These are phyloP conservation scores for Rhododendron simsii DNA, from an alignment of 148 eudicot species.

Conservation along the genomic window DNA sequence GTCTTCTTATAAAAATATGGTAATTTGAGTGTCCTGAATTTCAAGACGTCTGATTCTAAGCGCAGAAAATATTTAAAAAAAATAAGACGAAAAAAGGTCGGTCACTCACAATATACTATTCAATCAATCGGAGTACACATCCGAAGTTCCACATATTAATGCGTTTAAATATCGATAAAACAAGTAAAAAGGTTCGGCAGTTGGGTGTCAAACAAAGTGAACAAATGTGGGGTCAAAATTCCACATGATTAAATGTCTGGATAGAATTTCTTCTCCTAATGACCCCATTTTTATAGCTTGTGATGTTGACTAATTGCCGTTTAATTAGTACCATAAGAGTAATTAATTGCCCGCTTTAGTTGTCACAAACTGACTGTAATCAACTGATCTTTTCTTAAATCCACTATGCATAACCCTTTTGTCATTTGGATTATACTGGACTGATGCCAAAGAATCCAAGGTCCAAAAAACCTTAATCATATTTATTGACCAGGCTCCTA, in stretches of 20 bases:
- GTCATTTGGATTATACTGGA: conserved; percentile 7
- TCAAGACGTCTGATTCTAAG: background rate
- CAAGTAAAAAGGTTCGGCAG: background rate
- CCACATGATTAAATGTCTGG: background rate
- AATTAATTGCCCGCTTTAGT: background rate
- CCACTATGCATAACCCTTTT: background rate
- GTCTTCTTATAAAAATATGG: background rate
- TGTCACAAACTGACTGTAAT: background rate
- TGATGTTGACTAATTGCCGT: background rate
- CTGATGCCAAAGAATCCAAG: conserved; percentile 10
- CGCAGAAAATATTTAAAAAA: background rate
- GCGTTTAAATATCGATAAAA: background rate
- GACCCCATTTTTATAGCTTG: background rate
- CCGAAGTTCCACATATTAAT: background rate
- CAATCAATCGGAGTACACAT: background rate
- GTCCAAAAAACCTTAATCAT: background rate
- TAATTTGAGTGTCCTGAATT: background rate
- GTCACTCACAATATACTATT: background rate
- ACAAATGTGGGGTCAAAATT: conserved; percentile 2
- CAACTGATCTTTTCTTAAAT: background rate
- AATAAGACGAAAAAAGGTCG: background rate
- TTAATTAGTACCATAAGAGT: background rate
- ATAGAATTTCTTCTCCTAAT: background rate
- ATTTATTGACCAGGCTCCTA: conserved; percentile 11
- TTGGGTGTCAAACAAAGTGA: background rate